Conservation (phyloP, 306 rosid genomes). For the Fagus sylvatica region DNA sequence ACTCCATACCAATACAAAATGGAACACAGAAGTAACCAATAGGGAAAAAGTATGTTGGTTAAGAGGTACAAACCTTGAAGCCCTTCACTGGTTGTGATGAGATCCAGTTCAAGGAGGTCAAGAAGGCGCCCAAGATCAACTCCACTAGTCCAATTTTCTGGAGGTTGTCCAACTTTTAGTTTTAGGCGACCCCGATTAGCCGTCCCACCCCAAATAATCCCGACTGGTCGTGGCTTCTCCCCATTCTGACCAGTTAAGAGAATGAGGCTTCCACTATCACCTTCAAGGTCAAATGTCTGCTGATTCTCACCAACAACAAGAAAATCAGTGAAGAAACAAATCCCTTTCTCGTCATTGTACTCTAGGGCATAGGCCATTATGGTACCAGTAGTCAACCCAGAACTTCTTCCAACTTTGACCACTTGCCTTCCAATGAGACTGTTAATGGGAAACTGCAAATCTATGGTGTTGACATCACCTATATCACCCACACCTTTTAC, state of each 20-base stretch:
- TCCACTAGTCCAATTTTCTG: constrained; percentile 99
- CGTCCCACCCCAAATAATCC: constrained; percentile 99
- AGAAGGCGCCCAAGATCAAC: constrained; percentile 98
- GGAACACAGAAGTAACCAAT: background rate
- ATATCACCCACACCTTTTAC: constrained; percentile 88
- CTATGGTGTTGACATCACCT: constrained; percentile 83
- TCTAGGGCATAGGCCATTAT: constrained; percentile 95
- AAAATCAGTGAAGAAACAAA: constrained; percentile 98
- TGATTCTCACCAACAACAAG: constrained; percentile 98
- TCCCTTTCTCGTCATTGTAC: constrained; percentile 96
- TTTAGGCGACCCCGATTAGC: constrained; percentile 96
- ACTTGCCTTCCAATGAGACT: constrained; percentile 94
- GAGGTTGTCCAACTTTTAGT: constrained; percentile 83
- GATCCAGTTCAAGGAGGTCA: constrained; percentile 93
- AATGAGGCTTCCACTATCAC: constrained; percentile 99
- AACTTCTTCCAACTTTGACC: constrained; percentile 96
- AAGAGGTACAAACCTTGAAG: constrained; percentile 74
- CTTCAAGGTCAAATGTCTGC: constrained; percentile 98
- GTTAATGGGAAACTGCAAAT: constrained; percentile 88
- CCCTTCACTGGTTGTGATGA: constrained; percentile 71
- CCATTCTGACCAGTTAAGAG: constrained; percentile 73
- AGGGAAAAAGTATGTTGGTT: constrained; percentile 16
- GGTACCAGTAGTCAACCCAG: constrained; percentile 93
- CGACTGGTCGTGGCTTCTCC: constrained; percentile 85
- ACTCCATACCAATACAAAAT: background rate